Base-by-base conservation (phyloP, 1,284 basidiomycete genomes). In the Cutaneotrichosporon mucoides region DNA sequence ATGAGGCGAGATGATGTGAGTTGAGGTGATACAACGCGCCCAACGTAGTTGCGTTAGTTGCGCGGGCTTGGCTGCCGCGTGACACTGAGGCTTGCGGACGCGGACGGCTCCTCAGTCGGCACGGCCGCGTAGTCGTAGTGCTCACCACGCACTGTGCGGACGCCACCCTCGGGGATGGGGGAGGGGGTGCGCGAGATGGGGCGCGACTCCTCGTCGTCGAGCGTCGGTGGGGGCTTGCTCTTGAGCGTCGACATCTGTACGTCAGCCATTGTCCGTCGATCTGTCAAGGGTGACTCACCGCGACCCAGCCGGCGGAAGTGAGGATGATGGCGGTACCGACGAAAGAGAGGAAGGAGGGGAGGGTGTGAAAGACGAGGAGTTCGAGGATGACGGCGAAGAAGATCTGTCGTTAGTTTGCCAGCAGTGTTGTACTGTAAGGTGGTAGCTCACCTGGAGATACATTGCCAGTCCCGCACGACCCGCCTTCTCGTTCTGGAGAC, bases 401-500 rank as follows among this genome's bases (percentile, higher is more conserved):
- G 48, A 77, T 66, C 68, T 76, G 54, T 13, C 42, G 12, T 46
- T 15, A 57, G 54, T 8, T 41, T 5, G 36, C 8, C 6, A 47
- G 24, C 42, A 24, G 9, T 16, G 9, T 6, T 38, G 44, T 13
- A n/a, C n/a, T n/a, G 35, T 15, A 38, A 11, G 24, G 37, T n/a
- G 16, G 47, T 10, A 13, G 16, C 41, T 53, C 16, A 78, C 76
- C 64, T 73, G 73, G 7, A 76, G 67, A 50, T 79, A 79, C 57
- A 76, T 70, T 3, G 76, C 77, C n/a, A 79, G 57, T 9, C 73
- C 69, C 1, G 77, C 78, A 50, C 77, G 63, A 1, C 77, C 78
- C 4, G 77, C 78, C 59, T 77, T 77, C 57, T 79, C 78, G 5
- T 75, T 71, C 50, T 78, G 76, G 1, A 79, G 63, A 7, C 77